A percentile compares a stretch with the other conserved stretches of the same genome.
These are phyloP conservation scores for Lentinula guzmanii DNA, from an alignment of 768 basidiomycete genomes.

Conservation along the genomic window DNA sequence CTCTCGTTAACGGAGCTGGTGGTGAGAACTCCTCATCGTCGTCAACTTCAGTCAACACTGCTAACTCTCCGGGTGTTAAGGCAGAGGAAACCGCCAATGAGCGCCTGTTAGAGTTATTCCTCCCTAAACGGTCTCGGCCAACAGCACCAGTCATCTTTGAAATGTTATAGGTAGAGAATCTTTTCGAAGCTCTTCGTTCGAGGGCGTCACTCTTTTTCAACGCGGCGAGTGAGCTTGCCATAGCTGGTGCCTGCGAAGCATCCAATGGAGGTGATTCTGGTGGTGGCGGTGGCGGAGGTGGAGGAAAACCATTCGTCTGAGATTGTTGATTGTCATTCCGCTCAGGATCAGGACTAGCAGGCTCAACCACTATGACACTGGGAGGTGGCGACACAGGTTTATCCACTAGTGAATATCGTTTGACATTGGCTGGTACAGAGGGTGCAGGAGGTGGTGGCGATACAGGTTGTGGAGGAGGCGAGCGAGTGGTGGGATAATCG, in stretches of 20 bases:
- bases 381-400: slow-evolving; percentile 44
- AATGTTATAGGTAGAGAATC: slow-evolving; percentile 93
- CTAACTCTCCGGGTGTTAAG: slow-evolving; percentile 66
- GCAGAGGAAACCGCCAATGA: slow-evolving; percentile 60
- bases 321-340: slow-evolving; percentile 14
- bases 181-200: slow-evolving; percentile 89
- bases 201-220: slow-evolving; percentile 82
- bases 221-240: slow-evolving; percentile 80
- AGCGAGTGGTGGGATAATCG: slow-evolving; percentile 12
- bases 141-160: slow-evolving; percentile 80
- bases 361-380: slow-evolving; percentile 43
- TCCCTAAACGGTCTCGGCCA: slow-evolving; percentile 42
- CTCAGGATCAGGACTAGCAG: slow-evolving; percentile 36
- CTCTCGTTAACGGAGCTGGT: slow-evolving; percentile 11
- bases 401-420: slow-evolving; percentile 77
- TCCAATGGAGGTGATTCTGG: slow-evolving; percentile 32
- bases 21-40: slow-evolving; percentile 44
- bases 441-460: slow-evolving; percentile 20
- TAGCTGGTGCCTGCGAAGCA: slow-evolving; percentile 47
- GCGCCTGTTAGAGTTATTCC: slow-evolving; percentile 51
- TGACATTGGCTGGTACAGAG: slow-evolving; percentile 60
- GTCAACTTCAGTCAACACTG: slow-evolving; percentile 68
- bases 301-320: slow-evolving; percentile 18
- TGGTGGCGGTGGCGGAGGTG: slow-evolving; percentile 26
- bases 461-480: slow-evolving; percentile 9